Evolutionary conservation across 352 stramenopile species (phyloP).

Genomic region (Pythium pyrilobum): DNA sequence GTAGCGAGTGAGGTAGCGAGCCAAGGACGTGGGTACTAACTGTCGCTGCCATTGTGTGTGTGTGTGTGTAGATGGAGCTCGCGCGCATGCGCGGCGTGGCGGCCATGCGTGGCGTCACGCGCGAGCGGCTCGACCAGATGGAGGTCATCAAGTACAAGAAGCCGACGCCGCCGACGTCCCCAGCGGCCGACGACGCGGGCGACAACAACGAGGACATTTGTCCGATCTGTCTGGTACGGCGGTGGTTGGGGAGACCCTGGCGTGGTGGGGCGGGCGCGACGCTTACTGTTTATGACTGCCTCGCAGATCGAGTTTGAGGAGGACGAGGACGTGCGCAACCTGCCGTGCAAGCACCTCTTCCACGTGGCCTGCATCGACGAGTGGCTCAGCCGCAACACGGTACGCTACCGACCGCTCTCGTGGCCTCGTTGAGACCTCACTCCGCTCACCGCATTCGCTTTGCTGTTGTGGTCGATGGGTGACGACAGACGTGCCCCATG

Average conservation of each 20-base stretch:
- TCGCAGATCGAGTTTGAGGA: conserved; percentile 70
- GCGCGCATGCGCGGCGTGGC: conserved; percentile 37
- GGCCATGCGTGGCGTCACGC: conserved; percentile 47
- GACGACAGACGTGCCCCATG: conserved; percentile 64
- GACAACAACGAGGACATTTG: conserved; percentile 55
- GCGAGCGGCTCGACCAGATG: conserved; percentile 56
- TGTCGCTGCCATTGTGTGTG: no score
- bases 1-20: no score
- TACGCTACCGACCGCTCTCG: no score
- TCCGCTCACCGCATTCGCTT: no score
- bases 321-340: conserved; percentile 62
- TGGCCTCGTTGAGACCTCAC: no score
- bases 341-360: conserved; percentile 87
- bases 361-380: conserved; percentile 87
- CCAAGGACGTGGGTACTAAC: no score
- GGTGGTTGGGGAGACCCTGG: not conserved
- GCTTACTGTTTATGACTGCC: not conserved
- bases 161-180: conserved; percentile 5
- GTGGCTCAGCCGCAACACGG: conserved; percentile 85
- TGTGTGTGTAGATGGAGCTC: conserved; percentile 35
- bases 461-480: not conserved
- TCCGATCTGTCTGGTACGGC: conserved; percentile 63
- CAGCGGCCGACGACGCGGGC: not conserved
- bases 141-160: conserved; percentile 62
- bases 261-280: no score